Evolutionary conservation across 1,139 yeast genomes (phyloP), one percentile per base, ranked within the genome.

Genomic region (Geotrichum fermentans): DNA sequence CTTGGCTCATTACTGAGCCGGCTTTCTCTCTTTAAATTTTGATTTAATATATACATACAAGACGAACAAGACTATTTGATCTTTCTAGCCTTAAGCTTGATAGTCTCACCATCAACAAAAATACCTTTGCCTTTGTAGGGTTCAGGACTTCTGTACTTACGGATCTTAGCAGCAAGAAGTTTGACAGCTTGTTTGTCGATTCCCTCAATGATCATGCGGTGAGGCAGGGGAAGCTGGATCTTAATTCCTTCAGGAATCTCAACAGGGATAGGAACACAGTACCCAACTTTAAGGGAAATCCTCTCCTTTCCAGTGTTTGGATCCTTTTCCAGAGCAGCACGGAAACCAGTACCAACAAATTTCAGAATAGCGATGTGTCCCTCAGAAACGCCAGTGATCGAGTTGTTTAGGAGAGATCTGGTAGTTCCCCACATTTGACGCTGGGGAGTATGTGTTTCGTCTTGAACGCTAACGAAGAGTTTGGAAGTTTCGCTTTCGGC

Each of bases 41-140:
- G 40, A 22, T 21, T 28, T n/a, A 22, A 45, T 39, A 45, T 41
- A 34, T 45, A 43, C 43, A 32, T 44, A 41, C 40, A 47, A 35
- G 41, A 28, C 10, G 34, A 43, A 36, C 17, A 10, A 13, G 48
- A 52, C 65, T 75, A 90, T 80, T 90, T 92, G 66, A 89, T 85
- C 77, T 89, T 90, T 78, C 86, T 86, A 60, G 84, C 89, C 77
- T 92, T 92, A 66, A 90, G 75, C 66, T 80, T 83, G 66, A 92
- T 83, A 47, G 95, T 89, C 71, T 92, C 97, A 62, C 82, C 84
- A 67, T 90, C 87, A 49, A 94, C 84, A 64, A 84, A 94, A 49
- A 94, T 85, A 62, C 99, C 99, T 58, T 94, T 94, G 64, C 98
- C 98, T 71, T 94, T 94, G 69, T 94, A 94, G 36, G 97, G 97